Conservation (phyloP, 2,329 filamentous ascomycete species). For the Penicillium sp. region DNA sequence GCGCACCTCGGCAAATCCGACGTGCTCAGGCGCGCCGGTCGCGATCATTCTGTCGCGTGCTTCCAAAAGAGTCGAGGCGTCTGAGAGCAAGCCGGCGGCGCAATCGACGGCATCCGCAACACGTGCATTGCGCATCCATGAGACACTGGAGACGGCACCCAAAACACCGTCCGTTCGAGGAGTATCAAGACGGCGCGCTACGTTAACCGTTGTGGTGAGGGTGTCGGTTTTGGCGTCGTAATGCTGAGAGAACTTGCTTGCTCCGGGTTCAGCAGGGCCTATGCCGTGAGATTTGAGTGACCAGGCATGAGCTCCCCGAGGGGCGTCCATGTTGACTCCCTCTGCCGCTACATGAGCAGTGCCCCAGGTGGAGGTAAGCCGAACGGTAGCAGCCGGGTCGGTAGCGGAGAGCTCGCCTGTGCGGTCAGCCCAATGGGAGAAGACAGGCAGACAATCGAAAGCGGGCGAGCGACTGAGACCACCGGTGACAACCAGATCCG, state of each 20-base stretch:
- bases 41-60: no score
- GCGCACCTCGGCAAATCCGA: constrained; percentile 11
- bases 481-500: no score
- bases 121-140: constrained; percentile 11
- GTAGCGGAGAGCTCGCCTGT: no score
- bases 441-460: no score
- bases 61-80: not conserved
- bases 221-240: constrained; percentile 9
- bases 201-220: constrained; percentile 7
- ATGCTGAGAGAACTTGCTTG: constrained; percentile 6
- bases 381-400: no score
- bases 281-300: constrained; percentile 8
- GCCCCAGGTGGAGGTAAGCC: no score
- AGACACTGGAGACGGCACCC: constrained; percentile 2
- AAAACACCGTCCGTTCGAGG: constrained; percentile 4
- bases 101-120: constrained; percentile 12
- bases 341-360: no score
- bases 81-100: constrained; percentile 7
- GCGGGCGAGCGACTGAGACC: no score
- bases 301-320: no score
- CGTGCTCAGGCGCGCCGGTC: no score
- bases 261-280: not conserved
- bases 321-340: no score
- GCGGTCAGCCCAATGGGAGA: no score
- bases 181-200: constrained; percentile 9